Percentiles rank a stretch among this genome's conserved stretches.
Evolutionary conservation across 2,329 filamentous ascomycete species (phyloP).

Genomic region (Parafenestella ontariensis): DNA sequence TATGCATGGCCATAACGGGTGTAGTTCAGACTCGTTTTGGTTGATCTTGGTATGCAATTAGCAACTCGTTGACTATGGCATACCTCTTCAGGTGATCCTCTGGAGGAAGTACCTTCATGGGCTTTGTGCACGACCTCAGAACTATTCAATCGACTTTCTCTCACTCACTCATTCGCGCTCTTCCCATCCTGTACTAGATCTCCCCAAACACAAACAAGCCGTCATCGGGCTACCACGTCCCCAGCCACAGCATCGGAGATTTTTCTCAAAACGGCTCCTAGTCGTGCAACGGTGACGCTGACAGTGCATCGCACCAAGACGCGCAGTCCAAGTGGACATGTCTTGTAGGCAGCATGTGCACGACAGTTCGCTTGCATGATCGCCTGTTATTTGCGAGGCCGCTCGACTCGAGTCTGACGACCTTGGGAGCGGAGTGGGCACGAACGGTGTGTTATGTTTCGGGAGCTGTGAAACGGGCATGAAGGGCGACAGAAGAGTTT

Average conservation of each 20-base stretch:
- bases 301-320: too few relatives aligned
- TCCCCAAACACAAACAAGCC: neutral
- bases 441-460: too few relatives aligned
- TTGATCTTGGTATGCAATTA: neutral
- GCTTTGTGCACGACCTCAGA: too few relatives aligned
- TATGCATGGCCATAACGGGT: neutral
- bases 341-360: neutral
- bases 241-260: slow-evolving; percentile 1
- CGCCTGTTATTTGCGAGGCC: neutral
- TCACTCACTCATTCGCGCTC: too few relatives aligned
- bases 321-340: too few relatives aligned
- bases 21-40: neutral
- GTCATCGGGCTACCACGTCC: neutral
- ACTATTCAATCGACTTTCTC: too few relatives aligned
- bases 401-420: neutral
- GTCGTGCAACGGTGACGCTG: neutral
- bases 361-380: slow-evolving; percentile 11
- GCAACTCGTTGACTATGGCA: neutral
- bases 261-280: neutral
- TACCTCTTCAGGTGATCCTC: neutral
- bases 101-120: too few relatives aligned
- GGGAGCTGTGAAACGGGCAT: neutral
- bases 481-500: neutral
- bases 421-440: too few relatives aligned
- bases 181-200: too few relatives aligned